phyloP scores from a whole-genome alignment of 2,329 filamentous ascomycete species.

The Incumbomyces lentus region DNA sequence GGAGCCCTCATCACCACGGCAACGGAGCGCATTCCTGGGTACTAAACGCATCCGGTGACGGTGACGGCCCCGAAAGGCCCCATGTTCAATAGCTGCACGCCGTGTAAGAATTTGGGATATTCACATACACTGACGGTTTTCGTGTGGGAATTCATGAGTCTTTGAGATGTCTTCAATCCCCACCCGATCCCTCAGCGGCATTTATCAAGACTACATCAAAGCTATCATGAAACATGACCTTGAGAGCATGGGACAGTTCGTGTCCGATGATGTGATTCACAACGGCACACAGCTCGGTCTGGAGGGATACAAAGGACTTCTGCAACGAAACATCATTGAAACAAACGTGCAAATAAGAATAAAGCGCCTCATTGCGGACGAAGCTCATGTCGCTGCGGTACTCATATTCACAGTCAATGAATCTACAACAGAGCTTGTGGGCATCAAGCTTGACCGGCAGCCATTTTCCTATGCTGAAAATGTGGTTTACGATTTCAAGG shows the following conservation, averaged over 20 bases:
- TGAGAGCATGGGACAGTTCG: background rate
- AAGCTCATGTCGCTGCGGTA: background rate
- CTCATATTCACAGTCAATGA: constrained; percentile 1
- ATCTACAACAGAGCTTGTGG: background rate
- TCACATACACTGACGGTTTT: no score
- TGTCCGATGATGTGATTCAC: background rate
- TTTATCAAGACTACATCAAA: constrained; percentile 2
- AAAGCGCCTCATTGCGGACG: background rate
- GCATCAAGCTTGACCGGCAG: background rate
- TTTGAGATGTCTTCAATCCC: background rate
- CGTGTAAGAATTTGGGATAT: no score
- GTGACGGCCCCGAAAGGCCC: no score
- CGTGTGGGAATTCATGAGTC: no score
- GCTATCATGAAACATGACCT: constrained; percentile 2
- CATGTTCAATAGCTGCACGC: no score
- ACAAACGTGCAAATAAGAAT: background rate
- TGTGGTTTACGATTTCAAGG: constrained; percentile 5
- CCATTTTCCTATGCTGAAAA: constrained; percentile 2
- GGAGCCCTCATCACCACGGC: no score
- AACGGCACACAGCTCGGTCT: background rate
- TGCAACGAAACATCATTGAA: background rate
- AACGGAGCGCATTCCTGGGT: no score
- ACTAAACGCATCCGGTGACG: no score
- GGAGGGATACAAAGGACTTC: constrained; percentile 2
- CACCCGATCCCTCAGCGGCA: background rate